Evolutionary conservation across 2,329 filamentous ascomycete genomes (phyloP).

Genomic region (Sodiomyces alkalinus): DNA sequence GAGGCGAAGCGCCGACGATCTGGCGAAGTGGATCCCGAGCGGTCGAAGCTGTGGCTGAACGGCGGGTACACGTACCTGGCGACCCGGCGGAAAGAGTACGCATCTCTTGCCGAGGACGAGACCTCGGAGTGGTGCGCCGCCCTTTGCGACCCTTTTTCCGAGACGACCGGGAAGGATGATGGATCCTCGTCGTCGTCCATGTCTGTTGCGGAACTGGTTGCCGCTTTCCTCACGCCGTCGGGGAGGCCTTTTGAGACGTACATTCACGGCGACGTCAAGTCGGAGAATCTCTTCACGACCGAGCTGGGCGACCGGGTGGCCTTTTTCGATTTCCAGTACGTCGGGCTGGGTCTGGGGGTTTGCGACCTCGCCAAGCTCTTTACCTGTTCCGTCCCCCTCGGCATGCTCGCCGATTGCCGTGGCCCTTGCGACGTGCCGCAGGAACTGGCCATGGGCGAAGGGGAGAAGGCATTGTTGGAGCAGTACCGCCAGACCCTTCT

Average conservation of each 20-base stretch:
- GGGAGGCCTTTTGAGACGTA: slow-evolving; percentile 34
- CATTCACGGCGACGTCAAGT: slow-evolving; percentile 56
- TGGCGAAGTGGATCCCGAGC: slow-evolving; percentile 5
- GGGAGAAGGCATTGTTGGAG: slow-evolving; percentile 34
- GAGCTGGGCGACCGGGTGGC: slow-evolving; percentile 32
- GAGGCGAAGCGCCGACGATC: slow-evolving; percentile 23
- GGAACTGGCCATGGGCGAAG: slow-evolving; percentile 29
- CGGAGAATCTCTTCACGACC: slow-evolving; percentile 50
- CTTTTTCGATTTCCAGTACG: slow-evolving; percentile 58
- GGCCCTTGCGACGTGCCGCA: slow-evolving; percentile 16
- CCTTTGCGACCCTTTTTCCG: slow-evolving; percentile 23
- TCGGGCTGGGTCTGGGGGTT: slow-evolving; percentile 46
- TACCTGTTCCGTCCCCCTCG: slow-evolving; percentile 45
- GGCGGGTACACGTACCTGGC: slow-evolving; percentile 56
- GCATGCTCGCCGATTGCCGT: slow-evolving; percentile 31
- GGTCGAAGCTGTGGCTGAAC: slow-evolving; percentile 39
- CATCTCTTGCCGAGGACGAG: slow-evolving; percentile 25
- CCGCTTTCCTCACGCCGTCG: slow-evolving; percentile 30
- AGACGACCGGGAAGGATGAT: no score
- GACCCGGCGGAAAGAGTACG: slow-evolving; percentile 43
- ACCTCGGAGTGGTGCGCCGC: slow-evolving; percentile 38
- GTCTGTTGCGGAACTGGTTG: slow-evolving; percentile 36
- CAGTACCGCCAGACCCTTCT: slow-evolving; percentile 28
- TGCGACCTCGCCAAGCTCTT: slow-evolving; percentile 54
- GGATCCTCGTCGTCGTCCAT: no score